phyloP scores from a whole-genome alignment of 2,329 filamentous ascomycete genomes.

The Aspergillus sp. region DNA sequence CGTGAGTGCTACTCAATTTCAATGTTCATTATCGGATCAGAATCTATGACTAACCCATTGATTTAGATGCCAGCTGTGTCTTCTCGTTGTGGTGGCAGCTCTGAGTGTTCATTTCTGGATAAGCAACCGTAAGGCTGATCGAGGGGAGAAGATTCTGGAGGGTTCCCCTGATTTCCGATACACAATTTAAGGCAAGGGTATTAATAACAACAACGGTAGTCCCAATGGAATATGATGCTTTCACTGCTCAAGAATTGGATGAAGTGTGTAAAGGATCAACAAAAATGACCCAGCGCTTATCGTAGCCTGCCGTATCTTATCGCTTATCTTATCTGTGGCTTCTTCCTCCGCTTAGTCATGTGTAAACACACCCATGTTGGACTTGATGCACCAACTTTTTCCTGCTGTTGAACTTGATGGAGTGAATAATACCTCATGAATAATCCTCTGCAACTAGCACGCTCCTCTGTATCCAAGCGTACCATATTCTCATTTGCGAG shows the following conservation, averaged over 20 bases:
- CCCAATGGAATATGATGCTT: neutral
- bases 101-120: conserved; percentile 34
- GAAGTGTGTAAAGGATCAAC: neutral
- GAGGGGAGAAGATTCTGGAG: conserved; percentile 36
- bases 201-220: neutral
- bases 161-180: conserved; percentile 39
- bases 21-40: neutral
- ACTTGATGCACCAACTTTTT: too few species aligned
- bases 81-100: conserved; percentile 27
- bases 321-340: too few species aligned
- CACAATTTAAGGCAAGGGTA: conserved; percentile 18
- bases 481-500: neutral
- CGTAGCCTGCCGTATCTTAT: too few species aligned
- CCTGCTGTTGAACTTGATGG: too few species aligned
- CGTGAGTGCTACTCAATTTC: conserved; percentile 19
- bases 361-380: too few species aligned
- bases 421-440: neutral
- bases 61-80: conserved; percentile 33
- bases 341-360: too few species aligned
- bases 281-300: too few species aligned
- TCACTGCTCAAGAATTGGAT: neutral
- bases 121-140: conserved; percentile 35
- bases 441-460: neutral
- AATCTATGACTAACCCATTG: conserved; percentile 4
- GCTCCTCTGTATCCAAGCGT: neutral